phyloP scores from a whole-genome alignment of 2,329 filamentous ascomycete species.

The Thelonectria rubi region DNA sequence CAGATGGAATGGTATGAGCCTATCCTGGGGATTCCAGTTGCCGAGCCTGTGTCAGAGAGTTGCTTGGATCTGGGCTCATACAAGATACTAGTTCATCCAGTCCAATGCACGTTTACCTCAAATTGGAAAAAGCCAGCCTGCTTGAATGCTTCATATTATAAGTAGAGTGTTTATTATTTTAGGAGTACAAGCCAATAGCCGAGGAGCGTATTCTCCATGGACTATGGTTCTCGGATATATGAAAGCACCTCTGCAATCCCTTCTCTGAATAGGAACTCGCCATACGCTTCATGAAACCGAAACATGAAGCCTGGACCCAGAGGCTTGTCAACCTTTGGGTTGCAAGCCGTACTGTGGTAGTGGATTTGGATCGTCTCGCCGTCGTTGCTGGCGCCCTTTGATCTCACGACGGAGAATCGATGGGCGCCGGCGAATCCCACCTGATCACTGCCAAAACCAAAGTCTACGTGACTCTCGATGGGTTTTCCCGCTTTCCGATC shows the following conservation, averaged over 20 bases:
- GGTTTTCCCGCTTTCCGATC: background rate
- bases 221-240: conserved; percentile 17
- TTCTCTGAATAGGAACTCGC: conserved; percentile 41
- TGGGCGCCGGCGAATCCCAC: conserved; percentile 42
- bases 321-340: conserved; percentile 36
- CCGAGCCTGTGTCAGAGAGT: too few species aligned
- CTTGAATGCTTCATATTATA: too few species aligned
- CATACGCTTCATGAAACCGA: conserved; percentile 40
- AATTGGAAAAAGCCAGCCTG: too few species aligned
- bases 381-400: background rate
- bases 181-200: background rate
- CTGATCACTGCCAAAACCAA: conserved; percentile 42
- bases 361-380: conserved; percentile 30
- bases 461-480: conserved; percentile 42
- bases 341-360: conserved; percentile 39
- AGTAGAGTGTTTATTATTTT: background rate
- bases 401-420: conserved; percentile 41
- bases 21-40: too few species aligned
- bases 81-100: too few species aligned
- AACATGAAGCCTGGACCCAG: conserved; percentile 26
- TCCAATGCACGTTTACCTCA: too few species aligned
- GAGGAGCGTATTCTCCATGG: background rate
- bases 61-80: too few species aligned
- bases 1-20: too few species aligned
- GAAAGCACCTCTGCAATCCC: conserved; percentile 35